Evolutionary conservation across 345 rosid species (phyloP), one percentile per base, ranked within the genome.

Genomic region (Eucalyptus sp.): DNA sequence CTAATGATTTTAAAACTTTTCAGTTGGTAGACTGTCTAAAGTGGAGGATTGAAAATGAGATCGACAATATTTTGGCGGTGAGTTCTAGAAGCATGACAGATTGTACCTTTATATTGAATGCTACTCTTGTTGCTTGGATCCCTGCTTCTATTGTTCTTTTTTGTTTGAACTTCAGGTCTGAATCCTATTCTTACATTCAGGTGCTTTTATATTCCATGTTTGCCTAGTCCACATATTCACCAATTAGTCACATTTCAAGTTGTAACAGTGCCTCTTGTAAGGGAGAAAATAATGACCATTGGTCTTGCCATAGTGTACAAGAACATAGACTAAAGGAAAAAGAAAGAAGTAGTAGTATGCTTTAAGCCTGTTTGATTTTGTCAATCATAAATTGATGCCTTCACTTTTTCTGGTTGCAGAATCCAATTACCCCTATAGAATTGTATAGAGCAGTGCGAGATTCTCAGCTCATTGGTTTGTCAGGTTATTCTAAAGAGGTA

Each of bases 401-500:
- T 52, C 41, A 83, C 22, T 76, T 85, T 64, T 56, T 56, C 84
- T 88, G 86, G 41, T 17, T 85, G 86, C 94, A 98, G 99, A 98
- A 93, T 92, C 99, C 99, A 48, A 97, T 98, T 46, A 92, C 94
- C 46, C 99, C 99, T 43, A 86, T 90, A 92, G 99, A 98, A 86
- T 87, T 96, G 87, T 98, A 96, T 89, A 93, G 97, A 95, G 95
- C 92, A 80, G 94, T 97, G 71, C 96, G 99, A 83, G 99, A 98
- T 89, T 94, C 99, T 88, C 99, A 98, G 58, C 99, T 98, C 89
- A 90, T 96, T 60, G 99, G 99, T 91, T 83, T 98, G 90, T 95
- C 99, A 8, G 99, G 99, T 79, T 98, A 92, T 92, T 93, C 99
- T 68, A 95, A 93, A 94, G 95, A 97, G 98, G 99, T 98, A 94